Evolutionary conservation across 2,329 filamentous ascomycete species (phyloP).

Genomic region (Xylariaceae sp.): DNA sequence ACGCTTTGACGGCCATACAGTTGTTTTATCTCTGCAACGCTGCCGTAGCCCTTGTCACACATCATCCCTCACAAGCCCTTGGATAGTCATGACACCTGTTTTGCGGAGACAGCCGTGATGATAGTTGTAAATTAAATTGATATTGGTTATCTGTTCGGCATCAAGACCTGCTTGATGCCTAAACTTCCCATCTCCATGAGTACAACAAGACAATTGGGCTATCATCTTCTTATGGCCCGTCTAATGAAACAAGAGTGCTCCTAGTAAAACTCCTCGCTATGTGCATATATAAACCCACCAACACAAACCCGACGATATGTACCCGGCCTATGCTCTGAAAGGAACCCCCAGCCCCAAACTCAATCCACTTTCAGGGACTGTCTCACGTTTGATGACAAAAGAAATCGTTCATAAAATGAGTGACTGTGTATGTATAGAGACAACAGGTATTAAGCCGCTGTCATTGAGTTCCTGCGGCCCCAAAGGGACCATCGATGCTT

Average conservation of each 20-base stretch:
- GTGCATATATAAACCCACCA: background rate
- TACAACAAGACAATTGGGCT: background rate
- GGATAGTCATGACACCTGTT: too few species aligned
- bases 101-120: background rate
- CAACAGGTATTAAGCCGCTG: slow-evolving; percentile 6
- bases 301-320: background rate
- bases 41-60: background rate
- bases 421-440: background rate
- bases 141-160: too few species aligned
- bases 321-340: too few species aligned
- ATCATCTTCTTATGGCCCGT: background rate
- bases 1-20: background rate
- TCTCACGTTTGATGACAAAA: background rate
- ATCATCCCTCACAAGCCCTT: background rate
- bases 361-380: background rate
- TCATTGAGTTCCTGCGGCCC: slow-evolving; percentile 20
- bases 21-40: too few species aligned
- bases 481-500: slow-evolving; percentile 27
- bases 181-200: background rate
- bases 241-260: background rate
- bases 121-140: background rate
- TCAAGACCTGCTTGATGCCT: background rate
- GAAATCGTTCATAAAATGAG: background rate
- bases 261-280: slow-evolving; percentile 5
- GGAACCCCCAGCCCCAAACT: background rate